Evolutionary conservation across 495 filamentous ascomycete genomes (phyloP).

Genomic region (Hyaloscypha bicolor): DNA sequence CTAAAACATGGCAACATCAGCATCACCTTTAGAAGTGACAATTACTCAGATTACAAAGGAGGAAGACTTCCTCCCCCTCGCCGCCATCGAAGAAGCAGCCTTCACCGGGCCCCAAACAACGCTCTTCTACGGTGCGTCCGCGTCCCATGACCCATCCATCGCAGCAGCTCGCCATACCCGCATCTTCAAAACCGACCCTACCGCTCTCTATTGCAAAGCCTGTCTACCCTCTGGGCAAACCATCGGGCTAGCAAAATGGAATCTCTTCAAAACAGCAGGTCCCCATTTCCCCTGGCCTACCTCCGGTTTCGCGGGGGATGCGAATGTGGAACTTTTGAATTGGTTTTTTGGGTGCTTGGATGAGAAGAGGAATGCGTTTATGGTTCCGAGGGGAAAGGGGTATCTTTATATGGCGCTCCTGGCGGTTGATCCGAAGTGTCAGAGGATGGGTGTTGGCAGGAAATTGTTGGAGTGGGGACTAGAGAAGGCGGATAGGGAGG

Average conservation of each 20-base stretch:
- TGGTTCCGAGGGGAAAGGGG: constrained; percentile 4
- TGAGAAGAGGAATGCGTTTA: constrained; percentile 4
- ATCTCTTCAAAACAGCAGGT: background rate
- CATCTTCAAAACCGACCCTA: constrained; percentile 2
- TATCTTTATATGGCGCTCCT: constrained; percentile 17
- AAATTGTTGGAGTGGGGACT: constrained; percentile 17
- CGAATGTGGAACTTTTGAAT: background rate
- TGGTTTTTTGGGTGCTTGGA: constrained; percentile 8
- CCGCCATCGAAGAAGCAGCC: background rate
- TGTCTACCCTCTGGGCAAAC: background rate
- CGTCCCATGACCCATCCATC: background rate
- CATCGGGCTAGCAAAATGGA: constrained; percentile 12
- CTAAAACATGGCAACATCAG: background rate
- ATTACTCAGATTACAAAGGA: background rate
- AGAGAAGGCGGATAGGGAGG: constrained; percentile 11
- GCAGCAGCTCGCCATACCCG: background rate
- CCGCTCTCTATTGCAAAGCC: constrained; percentile 12
- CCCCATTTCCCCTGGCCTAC: background rate
- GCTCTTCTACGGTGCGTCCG: background rate
- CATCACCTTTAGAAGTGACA: background rate
- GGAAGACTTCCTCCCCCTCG: constrained; percentile 1
- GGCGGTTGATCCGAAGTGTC: constrained; percentile 13
- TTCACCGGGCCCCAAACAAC: background rate
- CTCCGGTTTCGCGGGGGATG: background rate
- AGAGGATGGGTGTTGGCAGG: constrained; percentile 19